Base-by-base conservation (phyloP, 2,329 filamentous ascomycete genomes). In the Pochonia chlamydosporia region DNA sequence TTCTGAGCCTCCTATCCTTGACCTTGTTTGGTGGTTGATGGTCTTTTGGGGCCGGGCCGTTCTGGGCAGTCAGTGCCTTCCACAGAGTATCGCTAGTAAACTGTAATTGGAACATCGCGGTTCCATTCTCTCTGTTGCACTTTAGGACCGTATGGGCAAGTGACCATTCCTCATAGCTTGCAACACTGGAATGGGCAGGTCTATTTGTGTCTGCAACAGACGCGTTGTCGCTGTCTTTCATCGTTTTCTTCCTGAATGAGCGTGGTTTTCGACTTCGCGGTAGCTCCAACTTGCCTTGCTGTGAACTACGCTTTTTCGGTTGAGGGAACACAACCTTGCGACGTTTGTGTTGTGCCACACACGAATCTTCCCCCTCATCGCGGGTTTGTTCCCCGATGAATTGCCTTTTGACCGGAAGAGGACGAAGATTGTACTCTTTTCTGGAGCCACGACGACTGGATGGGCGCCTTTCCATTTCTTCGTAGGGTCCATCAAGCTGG, bases 71-170 rank as follows among this genome's bases (percentile, higher is more conserved):
- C 5, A 31, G 30, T n/a, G 30, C 16, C 13, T 31, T 31, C 30
- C 30, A 31, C 30, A 31, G 16, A 31, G 16, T 31, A n/a, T 31
- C 30, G 6, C 30, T 31, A n/a, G 30, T 31, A 31, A 31, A 31
- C 3, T 31, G 30, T 31, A 31, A n/a, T n/a, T 43, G 13, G 33
- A 46, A 40, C 16, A 21, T 31, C 21, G 44, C 44, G 16, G 18
- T 46, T 33, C 44, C 18, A 28, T 46, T 46, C 10, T 46, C 44
- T 46, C 36, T 20, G 16, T n/a, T 37, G 44, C 44, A 23, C 7
- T 39, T 46, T 9, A 46, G 44, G 33, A 41, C 25, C 1, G 44
- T 16, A 18, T 46, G 33, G 36, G 31, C 18, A 46, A 40, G 36
- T 37, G 18, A 24, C 36, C 36, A 39, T 40, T 26, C 35, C 35